Evolutionary conservation across 148 eudicot genomes (phyloP).

Genomic region (Amaranthus palmeri): DNA sequence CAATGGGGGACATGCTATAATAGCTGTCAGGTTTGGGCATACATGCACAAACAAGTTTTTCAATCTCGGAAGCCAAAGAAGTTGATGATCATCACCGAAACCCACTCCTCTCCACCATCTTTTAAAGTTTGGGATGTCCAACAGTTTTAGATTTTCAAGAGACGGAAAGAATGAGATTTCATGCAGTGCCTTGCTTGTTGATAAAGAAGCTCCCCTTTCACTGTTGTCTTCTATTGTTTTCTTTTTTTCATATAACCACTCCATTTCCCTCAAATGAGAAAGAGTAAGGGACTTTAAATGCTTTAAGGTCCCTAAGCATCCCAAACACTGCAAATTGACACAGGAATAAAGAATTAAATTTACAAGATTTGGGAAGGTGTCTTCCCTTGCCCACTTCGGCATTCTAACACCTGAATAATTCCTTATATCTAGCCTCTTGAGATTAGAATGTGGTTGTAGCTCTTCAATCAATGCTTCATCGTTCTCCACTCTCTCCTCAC

Average conservation of each 20-base stretch:
- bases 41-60: neutral
- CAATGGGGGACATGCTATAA: neutral
- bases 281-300: slow-evolving; percentile 3
- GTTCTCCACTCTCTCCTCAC: too few relatives aligned
- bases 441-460: neutral
- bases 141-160: neutral
- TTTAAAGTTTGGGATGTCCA: neutral
- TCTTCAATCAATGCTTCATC: neutral
- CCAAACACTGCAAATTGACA: neutral
- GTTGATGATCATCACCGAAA: neutral
- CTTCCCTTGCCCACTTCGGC: neutral
- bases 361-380: slow-evolving; percentile 10
- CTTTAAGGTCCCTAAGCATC: neutral
- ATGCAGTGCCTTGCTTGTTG: neutral
- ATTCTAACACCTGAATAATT: neutral
- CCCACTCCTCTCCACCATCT: neutral
- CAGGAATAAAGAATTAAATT: neutral
- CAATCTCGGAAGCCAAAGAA: neutral
- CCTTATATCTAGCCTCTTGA: neutral
- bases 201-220: neutral
- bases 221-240: neutral
- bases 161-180: slow-evolving; percentile 3
- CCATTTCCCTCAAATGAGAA: neutral
- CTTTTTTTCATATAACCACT: neutral
- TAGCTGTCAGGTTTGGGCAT: neutral